Base-by-base conservation (phyloP, 2,329 filamentous ascomycete species). In the Penicillium sp. region DNA sequence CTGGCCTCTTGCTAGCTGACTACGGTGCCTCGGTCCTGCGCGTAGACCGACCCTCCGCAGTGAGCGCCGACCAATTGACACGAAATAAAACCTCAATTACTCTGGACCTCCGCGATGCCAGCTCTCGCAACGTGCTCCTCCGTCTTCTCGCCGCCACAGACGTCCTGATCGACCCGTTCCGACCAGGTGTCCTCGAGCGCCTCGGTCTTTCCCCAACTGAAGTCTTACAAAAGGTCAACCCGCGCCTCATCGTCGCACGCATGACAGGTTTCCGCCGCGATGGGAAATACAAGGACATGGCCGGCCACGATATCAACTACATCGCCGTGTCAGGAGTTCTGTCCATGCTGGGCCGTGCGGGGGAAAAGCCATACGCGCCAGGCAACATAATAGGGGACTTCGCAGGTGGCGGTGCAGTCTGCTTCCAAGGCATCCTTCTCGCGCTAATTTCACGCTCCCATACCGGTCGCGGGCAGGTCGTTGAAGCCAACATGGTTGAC, bases 401-500 rank as follows among this genome's bases (percentile, higher is more conserved):
- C 62, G 94, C 90, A 0, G 93, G 92, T 31, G 93, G 93, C 18
- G 93, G 93, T 32, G 87, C 88, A 0, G 86, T 86, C 60, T 86
- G 94, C 40, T 90, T 94, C 65, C 79, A 92, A 54, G 93, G 92
- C 0, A 85, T 97, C 4, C 72, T 97, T 51, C 78, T 97, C 18
- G 93, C 94, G 0, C 73, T 97, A 55, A 66, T 95, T 9, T 81
- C 85, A 13, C 79, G 91, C 32, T 77, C 80, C 45, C 76, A 73
- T 41, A 86, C 79, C 0, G 90, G 90, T 0, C 77, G 75, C 2
- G 93, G 93, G 0, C 93, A 97, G 75, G 87, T 97, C 11, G 92
- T 97, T 8, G 91, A 97, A 75, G 90, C 90, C 14, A 97, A 96
- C 72, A 97, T 97, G 93, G 93, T 97, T 11, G 93, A 97, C 75